Evolutionary conservation across 1,139 yeast species (phyloP), one percentile per base, ranked within the genome.

Genomic region (Hyphopichia pseudoburtonii): DNA sequence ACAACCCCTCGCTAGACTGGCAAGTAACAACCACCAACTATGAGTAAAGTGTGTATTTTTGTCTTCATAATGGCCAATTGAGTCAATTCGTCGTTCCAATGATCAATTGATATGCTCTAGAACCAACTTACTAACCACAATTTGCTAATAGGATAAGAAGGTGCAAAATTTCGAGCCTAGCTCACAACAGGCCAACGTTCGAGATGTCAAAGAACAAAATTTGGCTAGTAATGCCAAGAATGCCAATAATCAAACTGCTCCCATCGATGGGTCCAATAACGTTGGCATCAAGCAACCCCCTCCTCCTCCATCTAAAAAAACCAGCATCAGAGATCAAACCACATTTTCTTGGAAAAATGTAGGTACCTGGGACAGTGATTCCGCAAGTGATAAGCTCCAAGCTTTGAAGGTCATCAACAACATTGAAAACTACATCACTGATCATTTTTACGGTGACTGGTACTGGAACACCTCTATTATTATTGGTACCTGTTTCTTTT

Each of bases 361-460:
- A 17, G 77, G 74, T n/a, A 51, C 57, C 25, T 71, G 77, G 77
- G 60, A 64, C 32, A 34, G 46, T 3, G 47, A 46, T 9, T 42
- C 45, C 6, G 24, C 27, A 27, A 23, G 36, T 4, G 70, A 66
- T 40, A 70, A 70, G 40, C 32, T 36, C 25, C 40, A 51, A 12
- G 47, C 62, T 9, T 54, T 68, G 43, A 42, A 52, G 26, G 44
- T 45, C 18, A 41, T 63, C 33, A 62, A 59, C 38, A 44, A 48
- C 21, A 53, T 83, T 28, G 81, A 78, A 52, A 64, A 73, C n/a
- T 85, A 82, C 46, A 78, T 86, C 26, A 54, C 70, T 37, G 90
- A 85, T 57, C 83, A 76, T 41, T 82, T 82, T 51, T 80, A 73
- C 48, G 78, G 83, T 16, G 95, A 86, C 54, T 73, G 83, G 73